phyloP scores from a whole-genome alignment of 2,329 filamentous ascomycete genomes.

The Aspergillus sojae region DNA sequence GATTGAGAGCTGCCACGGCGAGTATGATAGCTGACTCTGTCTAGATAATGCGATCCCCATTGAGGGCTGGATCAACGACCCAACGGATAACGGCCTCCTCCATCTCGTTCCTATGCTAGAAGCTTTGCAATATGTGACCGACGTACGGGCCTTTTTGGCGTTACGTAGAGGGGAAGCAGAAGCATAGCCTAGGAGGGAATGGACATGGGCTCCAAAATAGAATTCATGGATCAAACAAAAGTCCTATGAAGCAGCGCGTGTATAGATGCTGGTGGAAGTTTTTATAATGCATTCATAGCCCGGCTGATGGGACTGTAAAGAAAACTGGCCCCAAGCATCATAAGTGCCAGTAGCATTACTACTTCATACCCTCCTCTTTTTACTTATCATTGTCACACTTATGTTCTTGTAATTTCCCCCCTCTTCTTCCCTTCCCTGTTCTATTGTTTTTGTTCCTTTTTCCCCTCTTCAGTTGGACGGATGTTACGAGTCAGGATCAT shows the following conservation, averaged over 20 bases:
- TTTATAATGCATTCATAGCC: constrained; percentile 19
- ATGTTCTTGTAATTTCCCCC: constrained; percentile 5
- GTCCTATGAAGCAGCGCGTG: not conserved
- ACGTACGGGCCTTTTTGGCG: constrained; percentile 87
- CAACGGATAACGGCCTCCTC: constrained; percentile 92
- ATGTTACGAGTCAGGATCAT: constrained; percentile 7
- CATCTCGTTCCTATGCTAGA: constrained; percentile 91
- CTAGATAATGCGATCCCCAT: constrained; percentile 98
- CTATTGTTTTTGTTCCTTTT: not conserved
- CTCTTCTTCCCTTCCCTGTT: not conserved
- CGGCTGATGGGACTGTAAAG: constrained; percentile 16
- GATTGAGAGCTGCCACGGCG: not conserved
- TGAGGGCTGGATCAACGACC: constrained; percentile 98
- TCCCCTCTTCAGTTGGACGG: not conserved
- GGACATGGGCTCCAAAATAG: not conserved
- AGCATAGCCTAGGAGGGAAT: constrained; percentile 24
- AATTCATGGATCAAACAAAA: constrained; percentile 1
- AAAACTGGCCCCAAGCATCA: constrained; percentile 16
- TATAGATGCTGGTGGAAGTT: constrained; percentile 8
- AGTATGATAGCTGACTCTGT: constrained; percentile 7
- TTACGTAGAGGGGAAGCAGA: constrained; percentile 77
- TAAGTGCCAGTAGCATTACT: constrained; percentile 13
- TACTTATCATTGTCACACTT: not conserved
- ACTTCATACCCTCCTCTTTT: constrained; percentile 19
- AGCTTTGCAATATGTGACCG: constrained; percentile 92